Conservation (phyloP, 768 basidiomycete species). For the Termitomyces sp. region DNA sequence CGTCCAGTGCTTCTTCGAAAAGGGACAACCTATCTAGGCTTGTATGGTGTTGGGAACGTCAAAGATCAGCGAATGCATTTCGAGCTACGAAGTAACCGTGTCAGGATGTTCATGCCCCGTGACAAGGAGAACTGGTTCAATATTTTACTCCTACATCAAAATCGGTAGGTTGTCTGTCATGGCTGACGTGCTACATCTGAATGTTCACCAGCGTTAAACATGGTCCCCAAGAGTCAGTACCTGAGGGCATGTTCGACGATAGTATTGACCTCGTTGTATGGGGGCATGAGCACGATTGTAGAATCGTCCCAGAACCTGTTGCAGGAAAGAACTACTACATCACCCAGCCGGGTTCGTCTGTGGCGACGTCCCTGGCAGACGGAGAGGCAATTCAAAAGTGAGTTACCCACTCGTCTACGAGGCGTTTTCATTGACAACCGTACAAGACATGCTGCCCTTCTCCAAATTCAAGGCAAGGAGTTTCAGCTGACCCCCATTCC, state of each 20-base stretch:
- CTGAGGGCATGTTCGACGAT: conserved; percentile 97
- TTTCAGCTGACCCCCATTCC: conserved; percentile 85
- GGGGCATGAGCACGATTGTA: conserved; percentile 99
- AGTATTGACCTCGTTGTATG: conserved; percentile 90
- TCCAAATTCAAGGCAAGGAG: conserved; percentile 85
- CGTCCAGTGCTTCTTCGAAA: conserved; percentile 89
- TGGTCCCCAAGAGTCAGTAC: conserved; percentile 91
- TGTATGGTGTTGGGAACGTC: conserved; percentile 96
- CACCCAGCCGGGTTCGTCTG: conserved; percentile 90
- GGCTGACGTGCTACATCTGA: neutral
- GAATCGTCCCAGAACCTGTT: conserved; percentile 86
- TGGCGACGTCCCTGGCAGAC: conserved; percentile 92
- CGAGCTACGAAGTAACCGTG: conserved; percentile 89
- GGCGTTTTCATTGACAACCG: neutral
- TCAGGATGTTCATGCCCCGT: conserved; percentile 93
- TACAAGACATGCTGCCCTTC: conserved; percentile 82
- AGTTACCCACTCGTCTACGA: conserved; percentile 9
- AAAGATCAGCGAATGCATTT: conserved; percentile 97
- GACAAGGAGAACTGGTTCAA: conserved; percentile 96
- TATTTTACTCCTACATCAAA: conserved; percentile 90
- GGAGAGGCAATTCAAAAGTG: conserved; percentile 93
- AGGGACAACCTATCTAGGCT: conserved; percentile 79
- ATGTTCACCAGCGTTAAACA: conserved; percentile 71
- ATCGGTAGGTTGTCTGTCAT: conserved; percentile 56
- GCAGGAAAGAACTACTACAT: conserved; percentile 91